phyloP scores from a whole-genome alignment of 352 stramenopile species.

The Aphanomyces invadans region DNA sequence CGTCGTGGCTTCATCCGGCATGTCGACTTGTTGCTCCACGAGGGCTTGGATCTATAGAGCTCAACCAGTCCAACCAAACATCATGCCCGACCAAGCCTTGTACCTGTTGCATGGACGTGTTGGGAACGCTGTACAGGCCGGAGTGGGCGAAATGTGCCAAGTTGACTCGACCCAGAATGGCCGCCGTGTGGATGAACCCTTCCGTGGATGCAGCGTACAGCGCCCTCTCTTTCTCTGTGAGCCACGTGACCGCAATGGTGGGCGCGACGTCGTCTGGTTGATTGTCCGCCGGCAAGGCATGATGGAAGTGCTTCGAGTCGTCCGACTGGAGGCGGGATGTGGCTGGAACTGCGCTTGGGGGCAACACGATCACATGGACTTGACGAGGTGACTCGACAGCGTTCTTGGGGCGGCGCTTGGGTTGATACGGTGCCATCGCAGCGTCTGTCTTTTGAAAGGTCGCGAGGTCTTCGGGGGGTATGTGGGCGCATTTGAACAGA shows the following conservation, averaged over 20 bases:
- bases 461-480: not conserved
- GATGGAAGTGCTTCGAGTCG: not conserved
- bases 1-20: too few species aligned
- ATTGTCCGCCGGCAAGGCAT: not conserved
- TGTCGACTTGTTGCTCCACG: not conserved
- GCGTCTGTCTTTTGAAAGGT: conserved; percentile 5
- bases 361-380: too few species aligned
- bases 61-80: too few species aligned
- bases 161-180: too few species aligned
- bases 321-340: too few species aligned
- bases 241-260: too few species aligned
- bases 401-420: not conserved
- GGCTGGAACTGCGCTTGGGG: too few species aligned
- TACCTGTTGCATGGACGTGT: not conserved
- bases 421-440: not conserved
- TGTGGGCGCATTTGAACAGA: conserved; percentile 16
- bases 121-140: not conserved
- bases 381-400: not conserved
- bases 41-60: not conserved
- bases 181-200: too few species aligned
- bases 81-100: too few species aligned
- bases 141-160: too few species aligned
- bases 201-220: too few species aligned
- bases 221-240: too few species aligned
- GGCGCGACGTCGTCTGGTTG: not conserved